A percentile compares a stretch with the other conserved stretches of the same genome.
Conservation (phyloP, 2,329 filamentous ascomycete species). For the Sordariomycetes sp. region DNA sequence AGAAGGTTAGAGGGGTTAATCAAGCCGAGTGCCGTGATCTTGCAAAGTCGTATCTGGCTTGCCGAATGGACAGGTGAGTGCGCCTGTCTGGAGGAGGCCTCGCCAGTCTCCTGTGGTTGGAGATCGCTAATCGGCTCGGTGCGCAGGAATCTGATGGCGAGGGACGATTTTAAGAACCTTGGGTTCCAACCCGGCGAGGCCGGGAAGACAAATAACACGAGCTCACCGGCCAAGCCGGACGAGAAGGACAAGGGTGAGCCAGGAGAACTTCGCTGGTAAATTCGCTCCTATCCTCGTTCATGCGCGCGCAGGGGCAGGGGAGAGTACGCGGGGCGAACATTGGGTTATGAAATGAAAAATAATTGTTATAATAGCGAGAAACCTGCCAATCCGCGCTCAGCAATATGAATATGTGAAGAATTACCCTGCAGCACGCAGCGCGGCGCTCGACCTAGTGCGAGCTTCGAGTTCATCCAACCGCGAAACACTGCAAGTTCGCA, state of each 20-base stretch:
- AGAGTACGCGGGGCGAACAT: neutral
- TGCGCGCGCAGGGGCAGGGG: neutral
- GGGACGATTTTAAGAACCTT: slow-evolving; percentile 88
- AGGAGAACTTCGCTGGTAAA: slow-evolving; percentile 24
- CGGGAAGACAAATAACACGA: slow-evolving; percentile 12
- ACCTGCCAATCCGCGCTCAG: too few species aligned
- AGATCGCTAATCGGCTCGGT: neutral
- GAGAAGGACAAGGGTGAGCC: slow-evolving; percentile 4
- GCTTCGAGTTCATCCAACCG: too few species aligned
- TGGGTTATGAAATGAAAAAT: too few species aligned
- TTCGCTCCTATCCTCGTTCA: neutral
- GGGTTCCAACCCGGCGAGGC: slow-evolving; percentile 47
- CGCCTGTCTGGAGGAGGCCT: neutral
- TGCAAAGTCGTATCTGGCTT: slow-evolving; percentile 80
- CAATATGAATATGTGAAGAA: too few species aligned
- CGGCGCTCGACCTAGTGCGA: too few species aligned
- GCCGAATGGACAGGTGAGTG: slow-evolving; percentile 85
- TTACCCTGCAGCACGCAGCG: too few species aligned
- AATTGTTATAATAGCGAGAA: too few species aligned
- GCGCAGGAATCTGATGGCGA: slow-evolving; percentile 82
- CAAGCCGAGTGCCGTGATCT: slow-evolving; percentile 74
- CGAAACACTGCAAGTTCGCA: too few species aligned
- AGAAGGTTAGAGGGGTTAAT: slow-evolving; percentile 73
- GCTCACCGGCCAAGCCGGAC: slow-evolving; percentile 15
- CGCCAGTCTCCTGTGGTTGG: slow-evolving; percentile 7